phyloP scores from a whole-genome alignment of 139 green algal species.

The Diplosphaera chodatii region DNA sequence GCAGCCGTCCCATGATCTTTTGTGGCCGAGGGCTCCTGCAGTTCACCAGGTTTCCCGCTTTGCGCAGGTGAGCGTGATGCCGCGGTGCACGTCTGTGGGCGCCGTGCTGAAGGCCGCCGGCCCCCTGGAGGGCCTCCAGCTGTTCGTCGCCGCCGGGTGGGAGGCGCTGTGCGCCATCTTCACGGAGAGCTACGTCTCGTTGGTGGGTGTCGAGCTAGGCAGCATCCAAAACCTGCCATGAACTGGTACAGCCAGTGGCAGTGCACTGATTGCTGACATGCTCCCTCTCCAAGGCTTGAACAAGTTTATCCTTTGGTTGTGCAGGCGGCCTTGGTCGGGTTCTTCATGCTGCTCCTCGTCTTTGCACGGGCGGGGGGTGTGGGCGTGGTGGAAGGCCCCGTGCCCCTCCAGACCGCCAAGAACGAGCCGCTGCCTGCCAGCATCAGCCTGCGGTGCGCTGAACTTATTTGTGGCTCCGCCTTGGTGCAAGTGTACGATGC shows the following conservation, averaged over 20 bases:
- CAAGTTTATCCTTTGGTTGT: no score
- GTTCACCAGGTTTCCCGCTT: no score
- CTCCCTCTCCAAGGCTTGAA: no score
- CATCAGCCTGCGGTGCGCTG: background rate
- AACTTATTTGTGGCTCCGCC: no score
- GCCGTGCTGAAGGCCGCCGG: slow-evolving; percentile 43
- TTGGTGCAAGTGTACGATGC: no score
- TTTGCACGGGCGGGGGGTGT: slow-evolving; percentile 54
- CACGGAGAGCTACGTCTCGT: slow-evolving; percentile 47
- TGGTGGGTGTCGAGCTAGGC: slow-evolving; percentile 15
- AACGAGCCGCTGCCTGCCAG: background rate
- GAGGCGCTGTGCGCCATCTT: slow-evolving; percentile 42
- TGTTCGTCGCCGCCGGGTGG: slow-evolving; percentile 5
- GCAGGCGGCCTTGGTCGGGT: slow-evolving; percentile 19
- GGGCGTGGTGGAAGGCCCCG: slow-evolving; percentile 25
- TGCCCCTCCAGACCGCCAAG: background rate
- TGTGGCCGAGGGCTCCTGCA: no score
- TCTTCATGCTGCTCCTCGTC: slow-evolving; percentile 39
- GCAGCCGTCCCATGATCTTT: no score
- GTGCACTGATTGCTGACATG: no score
- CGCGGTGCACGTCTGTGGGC: slow-evolving; percentile 47
- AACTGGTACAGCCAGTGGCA: no score
- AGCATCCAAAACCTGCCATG: no score
- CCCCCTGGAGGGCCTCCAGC: slow-evolving; percentile 9
- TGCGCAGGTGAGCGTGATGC: slow-evolving; percentile 60